Evolutionary conservation across 2,329 filamentous ascomycete species (phyloP).

Genomic region (Coniochaeta sp.): DNA sequence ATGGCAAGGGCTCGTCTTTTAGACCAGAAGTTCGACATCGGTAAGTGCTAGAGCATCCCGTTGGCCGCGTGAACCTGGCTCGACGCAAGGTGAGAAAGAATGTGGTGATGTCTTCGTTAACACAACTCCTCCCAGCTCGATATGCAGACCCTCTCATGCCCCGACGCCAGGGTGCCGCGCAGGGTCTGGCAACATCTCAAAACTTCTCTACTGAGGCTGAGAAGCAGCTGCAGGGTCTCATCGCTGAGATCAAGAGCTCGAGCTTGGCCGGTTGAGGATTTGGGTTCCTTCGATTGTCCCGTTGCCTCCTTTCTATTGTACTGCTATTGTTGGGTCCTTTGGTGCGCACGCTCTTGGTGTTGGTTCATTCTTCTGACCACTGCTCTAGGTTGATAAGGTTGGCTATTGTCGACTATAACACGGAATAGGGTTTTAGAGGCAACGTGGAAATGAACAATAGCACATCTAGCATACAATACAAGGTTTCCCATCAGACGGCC

Average conservation of each 20-base stretch:
- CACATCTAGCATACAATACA: neutral
- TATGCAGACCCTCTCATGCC: slow-evolving; percentile 5
- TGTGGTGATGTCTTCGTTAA: neutral
- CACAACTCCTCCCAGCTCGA: neutral
- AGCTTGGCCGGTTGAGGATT: neutral
- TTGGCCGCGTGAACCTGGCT: neutral
- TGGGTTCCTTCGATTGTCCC: neutral
- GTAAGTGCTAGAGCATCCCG: slow-evolving; percentile 21
- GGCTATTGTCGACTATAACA: neutral
- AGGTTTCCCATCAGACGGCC: neutral
- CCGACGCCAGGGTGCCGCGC: neutral
- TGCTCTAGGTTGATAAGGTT: neutral
- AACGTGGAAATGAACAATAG: neutral
- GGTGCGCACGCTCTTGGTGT: neutral
- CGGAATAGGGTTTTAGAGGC: neutral
- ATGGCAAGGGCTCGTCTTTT: slow-evolving; percentile 26
- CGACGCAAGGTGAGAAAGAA: neutral
- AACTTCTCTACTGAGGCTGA: neutral
- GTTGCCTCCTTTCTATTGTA: neutral
- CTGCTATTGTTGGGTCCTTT: neutral
- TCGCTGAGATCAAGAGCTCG: neutral
- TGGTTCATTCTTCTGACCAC: neutral
- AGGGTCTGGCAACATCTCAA: neutral
- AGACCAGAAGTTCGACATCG: slow-evolving; percentile 38
- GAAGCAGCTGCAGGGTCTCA: neutral